Conservation (phyloP, 176 grass and related monocot species). For the Musa schizocarpa region DNA sequence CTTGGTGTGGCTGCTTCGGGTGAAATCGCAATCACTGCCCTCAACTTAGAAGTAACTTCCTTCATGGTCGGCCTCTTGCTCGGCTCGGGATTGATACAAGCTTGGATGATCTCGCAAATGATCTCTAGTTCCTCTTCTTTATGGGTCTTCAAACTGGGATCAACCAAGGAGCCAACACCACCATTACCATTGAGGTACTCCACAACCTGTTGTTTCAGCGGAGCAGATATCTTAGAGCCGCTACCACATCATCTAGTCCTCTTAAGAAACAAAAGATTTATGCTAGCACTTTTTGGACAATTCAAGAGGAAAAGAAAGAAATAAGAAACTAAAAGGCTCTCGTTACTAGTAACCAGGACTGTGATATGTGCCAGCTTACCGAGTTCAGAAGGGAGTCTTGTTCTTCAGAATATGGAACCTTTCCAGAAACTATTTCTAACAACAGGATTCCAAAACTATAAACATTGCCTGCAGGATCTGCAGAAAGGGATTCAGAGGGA, state of each 20-base stretch:
- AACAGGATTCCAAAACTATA: conserved; percentile 58
- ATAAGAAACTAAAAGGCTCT: neutral
- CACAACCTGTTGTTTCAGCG: conserved; percentile 37
- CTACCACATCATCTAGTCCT: neutral
- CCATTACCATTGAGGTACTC: conserved; percentile 46
- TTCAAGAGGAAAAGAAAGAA: neutral
- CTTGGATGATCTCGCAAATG: conserved; percentile 62
- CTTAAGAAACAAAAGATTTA: neutral
- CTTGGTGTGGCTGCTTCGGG: conserved; percentile 69
- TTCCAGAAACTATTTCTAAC: conserved; percentile 75
- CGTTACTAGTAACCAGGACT: neutral
- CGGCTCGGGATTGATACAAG: conserved; percentile 48
- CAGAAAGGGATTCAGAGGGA: conserved; percentile 23
- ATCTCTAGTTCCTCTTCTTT: conserved; percentile 40
- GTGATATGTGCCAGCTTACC: conserved; percentile 26
- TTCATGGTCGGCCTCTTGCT: conserved; percentile 39
- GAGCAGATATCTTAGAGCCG: neutral
- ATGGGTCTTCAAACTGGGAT: conserved; percentile 39
- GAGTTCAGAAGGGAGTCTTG: conserved; percentile 42
- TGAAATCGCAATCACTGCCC: conserved; percentile 36
- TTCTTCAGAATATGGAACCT: conserved; percentile 42
- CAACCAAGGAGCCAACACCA: conserved; percentile 40
- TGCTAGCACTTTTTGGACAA: neutral
- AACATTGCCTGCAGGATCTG: conserved; percentile 44
- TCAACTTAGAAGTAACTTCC: conserved; percentile 47